Evolutionary conservation across 2,329 filamentous ascomycete genomes (phyloP).

Genomic region (Leptographium lundbergii): DNA sequence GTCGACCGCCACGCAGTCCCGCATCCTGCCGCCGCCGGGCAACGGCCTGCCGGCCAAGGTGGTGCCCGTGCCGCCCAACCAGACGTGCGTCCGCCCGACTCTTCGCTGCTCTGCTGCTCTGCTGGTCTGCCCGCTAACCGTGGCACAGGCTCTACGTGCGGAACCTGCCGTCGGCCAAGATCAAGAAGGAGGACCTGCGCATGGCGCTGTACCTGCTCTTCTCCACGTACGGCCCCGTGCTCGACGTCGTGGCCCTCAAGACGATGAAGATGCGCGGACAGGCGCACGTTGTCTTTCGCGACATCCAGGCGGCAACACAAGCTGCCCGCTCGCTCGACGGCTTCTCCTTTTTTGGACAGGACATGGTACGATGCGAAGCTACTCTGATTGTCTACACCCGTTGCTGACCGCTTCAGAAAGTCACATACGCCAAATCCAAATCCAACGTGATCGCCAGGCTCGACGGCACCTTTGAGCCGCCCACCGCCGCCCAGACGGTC

Average conservation of each 20-base stretch:
- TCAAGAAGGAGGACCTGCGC: conserved; percentile 78
- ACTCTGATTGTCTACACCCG: neutral
- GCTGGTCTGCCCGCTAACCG: conserved; percentile 10
- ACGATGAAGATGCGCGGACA: conserved; percentile 91
- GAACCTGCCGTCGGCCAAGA: conserved; percentile 74
- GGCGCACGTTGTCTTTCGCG: conserved; percentile 82
- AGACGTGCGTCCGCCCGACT: conserved; percentile 46
- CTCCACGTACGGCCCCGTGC: conserved; percentile 80
- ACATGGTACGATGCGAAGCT: conserved; percentile 80
- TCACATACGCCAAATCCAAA: conserved; percentile 81
- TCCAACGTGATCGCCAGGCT: conserved; percentile 83
- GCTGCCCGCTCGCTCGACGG: conserved; percentile 84
- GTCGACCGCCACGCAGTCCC: conserved; percentile 20
- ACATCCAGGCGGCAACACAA: conserved; percentile 83
- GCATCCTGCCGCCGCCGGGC: conserved; percentile 15
- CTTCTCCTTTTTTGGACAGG: conserved; percentile 70
- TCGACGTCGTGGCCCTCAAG: conserved; percentile 84
- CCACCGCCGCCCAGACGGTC: conserved; percentile 40
- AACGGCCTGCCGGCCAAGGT: conserved; percentile 26
- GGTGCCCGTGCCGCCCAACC: conserved; percentile 52
- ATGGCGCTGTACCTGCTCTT: conserved; percentile 87
- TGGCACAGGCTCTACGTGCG: conserved; percentile 65
- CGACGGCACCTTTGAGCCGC: conserved; percentile 75
- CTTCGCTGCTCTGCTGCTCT: neutral
- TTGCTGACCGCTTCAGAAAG: conserved; percentile 46